phyloP scores from a whole-genome alignment of 2,329 filamentous ascomycete genomes.

The Xylariaceae sp. region DNA sequence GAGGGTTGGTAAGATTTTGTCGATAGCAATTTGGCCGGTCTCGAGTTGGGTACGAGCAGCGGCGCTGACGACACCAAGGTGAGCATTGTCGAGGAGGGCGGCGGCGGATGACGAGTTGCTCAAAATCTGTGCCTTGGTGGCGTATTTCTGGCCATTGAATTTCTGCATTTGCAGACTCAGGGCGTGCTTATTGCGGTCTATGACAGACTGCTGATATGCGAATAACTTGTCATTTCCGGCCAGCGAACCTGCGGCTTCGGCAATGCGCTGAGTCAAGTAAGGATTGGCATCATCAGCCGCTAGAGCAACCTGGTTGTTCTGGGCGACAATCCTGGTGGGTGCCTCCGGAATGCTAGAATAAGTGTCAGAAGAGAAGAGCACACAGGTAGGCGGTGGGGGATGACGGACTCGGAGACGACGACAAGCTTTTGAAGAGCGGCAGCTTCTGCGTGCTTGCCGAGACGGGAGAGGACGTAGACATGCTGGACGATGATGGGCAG shows the following conservation, averaged over 20 bases:
- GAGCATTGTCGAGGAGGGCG: constrained; percentile 33
- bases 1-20: constrained; percentile 63
- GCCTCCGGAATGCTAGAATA: constrained; percentile 58
- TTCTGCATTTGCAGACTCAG: constrained; percentile 66
- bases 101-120: constrained; percentile 25
- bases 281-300: constrained; percentile 53
- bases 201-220: constrained; percentile 60
- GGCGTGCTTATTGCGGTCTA: constrained; percentile 61
- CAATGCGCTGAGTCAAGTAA: constrained; percentile 61
- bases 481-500: constrained; percentile 74
- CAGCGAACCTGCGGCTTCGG: constrained; percentile 50
- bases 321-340: constrained; percentile 62
- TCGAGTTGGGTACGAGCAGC: constrained; percentile 66
- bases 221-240: constrained; percentile 64
- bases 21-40: constrained; percentile 64
- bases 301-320: constrained; percentile 56
- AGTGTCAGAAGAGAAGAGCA: constrained; percentile 5
- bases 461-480: constrained; percentile 63
- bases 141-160: constrained; percentile 54
- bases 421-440: constrained; percentile 59
- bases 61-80: constrained; percentile 55
- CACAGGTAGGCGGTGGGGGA: neutral
- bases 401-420: constrained; percentile 52
- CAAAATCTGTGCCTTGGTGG: constrained; percentile 43
- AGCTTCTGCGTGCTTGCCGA: constrained; percentile 65